Evolutionary conservation across 2,329 filamentous ascomycete genomes (phyloP).

Genomic region (Sphaerulina vaccinii): DNA sequence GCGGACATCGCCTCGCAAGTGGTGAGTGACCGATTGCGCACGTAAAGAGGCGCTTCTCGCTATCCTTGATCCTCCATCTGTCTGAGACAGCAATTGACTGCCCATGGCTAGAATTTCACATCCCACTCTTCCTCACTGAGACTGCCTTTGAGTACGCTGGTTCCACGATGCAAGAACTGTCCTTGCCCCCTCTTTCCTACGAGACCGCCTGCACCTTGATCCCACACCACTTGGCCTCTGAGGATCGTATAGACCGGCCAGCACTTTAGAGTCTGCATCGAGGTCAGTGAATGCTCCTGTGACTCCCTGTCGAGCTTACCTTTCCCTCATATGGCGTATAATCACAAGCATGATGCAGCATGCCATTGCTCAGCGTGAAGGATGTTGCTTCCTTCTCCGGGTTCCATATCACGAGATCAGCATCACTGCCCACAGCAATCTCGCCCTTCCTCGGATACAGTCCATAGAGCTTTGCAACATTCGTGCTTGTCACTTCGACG

Average conservation of each 20-base stretch:
- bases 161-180: constrained; percentile 49
- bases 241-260: constrained; percentile 61
- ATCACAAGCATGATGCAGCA: constrained; percentile 60
- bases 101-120: constrained; percentile 4
- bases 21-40: too few relatives aligned
- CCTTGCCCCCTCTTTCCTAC: constrained; percentile 48
- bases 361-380: constrained; percentile 51
- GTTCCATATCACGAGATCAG: constrained; percentile 56
- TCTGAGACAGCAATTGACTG: too few relatives aligned
- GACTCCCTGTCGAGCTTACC: not conserved
- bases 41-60: too few relatives aligned
- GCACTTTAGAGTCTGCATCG: constrained; percentile 44
- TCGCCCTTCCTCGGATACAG: constrained; percentile 53
- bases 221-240: constrained; percentile 57
- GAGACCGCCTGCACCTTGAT: constrained; percentile 51
- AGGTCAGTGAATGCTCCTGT: not conserved
- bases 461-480: constrained; percentile 59
- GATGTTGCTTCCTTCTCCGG: constrained; percentile 42
- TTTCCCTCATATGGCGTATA: constrained; percentile 61
- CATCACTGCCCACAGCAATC: constrained; percentile 53
- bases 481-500: constrained; percentile 56
- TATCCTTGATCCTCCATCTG: too few relatives aligned
- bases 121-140: constrained; percentile 24
- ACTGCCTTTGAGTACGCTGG: constrained; percentile 37
- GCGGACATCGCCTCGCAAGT: too few relatives aligned